Percentiles rank a stretch among this genome's conserved stretches.
These are phyloP conservation scores for Basidiobolus heterosporus DNA, from an alignment of 371 early-diverging fungal species.

Conservation along the genomic window DNA sequence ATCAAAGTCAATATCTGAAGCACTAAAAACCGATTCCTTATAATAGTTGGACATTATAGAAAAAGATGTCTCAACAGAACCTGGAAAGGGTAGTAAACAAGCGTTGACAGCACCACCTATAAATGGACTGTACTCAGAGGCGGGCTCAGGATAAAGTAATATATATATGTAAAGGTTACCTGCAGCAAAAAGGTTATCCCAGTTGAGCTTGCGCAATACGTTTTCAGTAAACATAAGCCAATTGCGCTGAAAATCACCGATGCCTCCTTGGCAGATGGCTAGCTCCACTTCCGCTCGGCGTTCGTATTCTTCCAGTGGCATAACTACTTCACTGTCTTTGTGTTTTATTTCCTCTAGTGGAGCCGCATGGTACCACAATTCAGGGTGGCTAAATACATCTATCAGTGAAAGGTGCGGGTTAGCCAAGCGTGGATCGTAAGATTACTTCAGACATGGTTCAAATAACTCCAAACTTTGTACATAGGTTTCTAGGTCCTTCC, in stretches of 20 bases:
- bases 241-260: conserved; percentile 4
- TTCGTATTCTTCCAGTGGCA: not conserved
- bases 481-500: too few species aligned
- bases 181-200: conserved; percentile 15
- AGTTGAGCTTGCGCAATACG: conserved; percentile 6
- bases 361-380: not conserved
- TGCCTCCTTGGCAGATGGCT: conserved; percentile 2
- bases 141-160: not conserved
- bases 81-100: conserved; percentile 10
- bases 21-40: conserved; percentile 1
- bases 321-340: not conserved
- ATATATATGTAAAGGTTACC: not conserved
- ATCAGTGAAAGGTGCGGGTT: conserved; percentile 1
- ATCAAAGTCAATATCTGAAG: conserved; percentile 16
- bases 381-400: conserved; percentile 1
- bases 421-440: not conserved
- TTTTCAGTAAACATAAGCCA: conserved; percentile 8
- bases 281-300: not conserved
- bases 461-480: too few species aligned
- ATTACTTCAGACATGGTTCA: not conserved
- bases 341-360: not conserved
- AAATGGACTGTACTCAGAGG: too few species aligned
- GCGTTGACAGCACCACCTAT: conserved; percentile 11
- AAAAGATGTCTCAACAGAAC: not conserved
- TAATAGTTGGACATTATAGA: conserved; percentile 9